Base-by-base conservation (phyloP, 805 yeast genomes). In the Alloascoidea africana region DNA sequence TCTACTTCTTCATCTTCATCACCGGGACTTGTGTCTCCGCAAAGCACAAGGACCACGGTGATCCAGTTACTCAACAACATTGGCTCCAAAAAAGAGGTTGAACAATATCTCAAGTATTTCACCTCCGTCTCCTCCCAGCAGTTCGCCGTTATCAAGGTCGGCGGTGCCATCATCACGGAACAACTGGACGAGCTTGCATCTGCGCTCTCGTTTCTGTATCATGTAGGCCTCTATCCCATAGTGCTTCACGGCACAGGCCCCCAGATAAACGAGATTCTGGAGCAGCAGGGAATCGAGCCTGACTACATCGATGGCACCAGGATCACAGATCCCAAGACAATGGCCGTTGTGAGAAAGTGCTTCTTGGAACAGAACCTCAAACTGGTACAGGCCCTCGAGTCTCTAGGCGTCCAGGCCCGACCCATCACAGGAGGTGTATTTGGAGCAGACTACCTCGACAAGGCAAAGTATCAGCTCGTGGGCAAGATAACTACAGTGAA, bases 191-290 rank as follows among this genome's bases (percentile, higher is more conserved):
- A 89, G 60, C 65, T 91, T 48, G 98, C 98, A 0, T 83, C 95
- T 1, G 87, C 96, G 52, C 66, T 91, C 45, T 96, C 97, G 3
- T 91, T 91, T 59, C 65, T 91, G 46, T 91, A 91, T 65, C 99
- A 91, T 54, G 95, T 91, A 37, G 99, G 99, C 8, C 70, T 91
- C 42, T 91, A 86, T 52, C 99, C 99, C 17, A 86, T 91, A 44
- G 94, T 91, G 5, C 69, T 91, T 41, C 99, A 91, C 55, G 99
- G 99, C 18, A 91, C 98, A 1, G 99, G 99, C 14, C 99, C 99
- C 4, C 99, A 91, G 62, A 91, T 91, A 62, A 91, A 91, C 56
- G 94, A 82, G 51, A 73, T 86, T 47, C 68, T 91, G 42, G 98
- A 91, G 59, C 77, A 76, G 37, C 94, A 84, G 58, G 96, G 96